Percentiles rank a stretch among this genome's conserved stretches.
Evolutionary conservation across 352 stramenopile genomes (phyloP).

Genomic region (Phytophthora agathidicida): DNA sequence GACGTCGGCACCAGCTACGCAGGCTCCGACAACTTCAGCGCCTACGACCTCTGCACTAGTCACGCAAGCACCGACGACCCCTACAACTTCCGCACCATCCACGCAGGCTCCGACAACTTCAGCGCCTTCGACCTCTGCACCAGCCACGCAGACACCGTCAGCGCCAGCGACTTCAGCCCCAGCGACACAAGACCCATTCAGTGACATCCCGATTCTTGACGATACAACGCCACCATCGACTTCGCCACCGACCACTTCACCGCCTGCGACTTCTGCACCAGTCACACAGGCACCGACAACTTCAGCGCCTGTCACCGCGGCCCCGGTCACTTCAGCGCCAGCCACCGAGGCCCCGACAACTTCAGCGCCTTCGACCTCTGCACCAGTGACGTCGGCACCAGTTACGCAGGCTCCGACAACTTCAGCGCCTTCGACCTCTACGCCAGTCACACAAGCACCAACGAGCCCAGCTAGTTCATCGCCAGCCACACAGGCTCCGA

Average conservation of each 20-base stretch:
- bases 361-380: background rate
- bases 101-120: background rate
- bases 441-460: too few species aligned
- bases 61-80: background rate
- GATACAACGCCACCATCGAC: conserved; percentile 3
- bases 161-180: background rate
- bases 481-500: too few species aligned
- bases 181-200: conserved; percentile 14
- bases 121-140: background rate
- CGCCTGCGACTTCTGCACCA: background rate
- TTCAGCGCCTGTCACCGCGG: background rate
- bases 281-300: conserved; percentile 4
- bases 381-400: background rate
- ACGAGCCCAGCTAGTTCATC: too few species aligned
- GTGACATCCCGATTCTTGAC: conserved; percentile 1
- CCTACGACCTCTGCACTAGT: background rate
- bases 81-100: background rate
- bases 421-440: too few species aligned
- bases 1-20: background rate
- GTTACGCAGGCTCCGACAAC: conserved; percentile 3
- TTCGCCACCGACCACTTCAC: background rate
- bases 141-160: background rate
- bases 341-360: background rate
- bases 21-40: background rate
- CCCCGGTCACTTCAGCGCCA: background rate